Conservation (phyloP, 495 filamentous ascomycete species). For the Penicillium taxi region DNA sequence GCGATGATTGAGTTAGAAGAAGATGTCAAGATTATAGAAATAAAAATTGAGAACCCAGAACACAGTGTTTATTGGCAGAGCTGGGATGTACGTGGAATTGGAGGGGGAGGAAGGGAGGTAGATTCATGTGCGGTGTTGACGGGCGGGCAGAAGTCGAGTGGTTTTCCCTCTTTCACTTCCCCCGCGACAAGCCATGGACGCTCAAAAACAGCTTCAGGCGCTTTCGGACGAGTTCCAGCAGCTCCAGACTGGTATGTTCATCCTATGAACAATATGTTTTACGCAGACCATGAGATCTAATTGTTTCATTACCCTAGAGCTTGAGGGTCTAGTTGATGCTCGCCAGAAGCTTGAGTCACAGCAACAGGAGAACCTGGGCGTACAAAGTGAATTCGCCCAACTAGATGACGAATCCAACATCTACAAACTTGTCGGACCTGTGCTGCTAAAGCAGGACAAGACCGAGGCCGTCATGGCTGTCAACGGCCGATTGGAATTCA, state of each 20-base stretch:
- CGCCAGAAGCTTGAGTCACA: conserved; percentile 91
- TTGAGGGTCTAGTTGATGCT: conserved; percentile 66
- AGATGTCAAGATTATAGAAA: not conserved
- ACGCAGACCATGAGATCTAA: conserved; percentile 2
- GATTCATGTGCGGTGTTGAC: conserved; percentile 15
- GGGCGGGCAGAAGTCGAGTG: conserved; percentile 20
- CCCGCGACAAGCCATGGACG: conserved; percentile 39
- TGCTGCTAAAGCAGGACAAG: conserved; percentile 90
- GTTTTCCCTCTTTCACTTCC: conserved; percentile 20
- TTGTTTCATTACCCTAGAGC: conserved; percentile 46
- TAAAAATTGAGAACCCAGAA: conserved; percentile 4
- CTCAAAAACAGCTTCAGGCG: conserved; percentile 62
- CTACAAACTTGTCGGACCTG: conserved; percentile 90
- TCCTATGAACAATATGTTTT: not conserved
- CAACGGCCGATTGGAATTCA: conserved; percentile 82
- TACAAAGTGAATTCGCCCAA: conserved; percentile 82
- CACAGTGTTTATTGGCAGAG: no score
- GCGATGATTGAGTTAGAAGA: not conserved
- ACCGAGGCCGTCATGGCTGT: conserved; percentile 82
- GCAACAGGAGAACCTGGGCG: conserved; percentile 81
- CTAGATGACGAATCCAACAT: conserved; percentile 76
- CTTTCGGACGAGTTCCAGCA: conserved; percentile 83
- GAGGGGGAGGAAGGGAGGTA: conserved; percentile 5
- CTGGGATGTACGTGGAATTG: conserved; percentile 11
- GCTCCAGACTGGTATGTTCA: conserved; percentile 63